Base-by-base conservation (phyloP, 495 filamentous ascomycete genomes). In the Aspergillus heteromorphus region DNA sequence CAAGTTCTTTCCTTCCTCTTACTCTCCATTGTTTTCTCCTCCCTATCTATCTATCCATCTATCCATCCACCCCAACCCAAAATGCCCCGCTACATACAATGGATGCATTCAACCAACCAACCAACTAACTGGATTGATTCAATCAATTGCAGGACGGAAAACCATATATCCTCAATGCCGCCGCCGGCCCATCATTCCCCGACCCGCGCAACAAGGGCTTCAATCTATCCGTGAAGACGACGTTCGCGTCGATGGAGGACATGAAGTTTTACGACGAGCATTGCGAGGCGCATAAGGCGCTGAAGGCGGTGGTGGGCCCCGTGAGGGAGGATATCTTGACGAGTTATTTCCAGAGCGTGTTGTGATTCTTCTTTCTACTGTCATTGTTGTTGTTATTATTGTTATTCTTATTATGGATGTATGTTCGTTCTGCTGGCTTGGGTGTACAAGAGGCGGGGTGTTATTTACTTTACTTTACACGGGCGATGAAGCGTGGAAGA, bases 191-290 rank as follows among this genome's bases (percentile, higher is more conserved):
- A 13, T 69, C 78, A 4, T 61, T 76, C 56, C 62, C 71, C 1
- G 83, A 87, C 59, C 71, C 76, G 2, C 78, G 82, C 4, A 79
- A 76, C 57, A 73, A 83, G 60, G 87, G 85, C n/a, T 87, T 71
- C 70, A 88, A 79, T 6, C 51, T 89, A 36, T 73, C 78, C 8
- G 77, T 79, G 11, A 76, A 80, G 61, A 79, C 75, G 48, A 76
- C 75, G 40, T 89, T 90, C 56, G 75, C 76, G 6, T 81, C 63
- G 36, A 45, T 83, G 49, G 85, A 83, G 9, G 87, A 89, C 66
- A 83, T 89, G 81, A 67, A 82, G 58, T 89, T 81, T 65, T 90
- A 87, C 59, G 86, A 90, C 67, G 62, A 53, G 5, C 75, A 81
- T 54, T 87, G 84, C 63, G 72, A 74, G 53, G 85, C 84, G 14